Evolutionary conservation across 345 rosid species (phyloP).

Genomic region (Syzygium jambos): DNA sequence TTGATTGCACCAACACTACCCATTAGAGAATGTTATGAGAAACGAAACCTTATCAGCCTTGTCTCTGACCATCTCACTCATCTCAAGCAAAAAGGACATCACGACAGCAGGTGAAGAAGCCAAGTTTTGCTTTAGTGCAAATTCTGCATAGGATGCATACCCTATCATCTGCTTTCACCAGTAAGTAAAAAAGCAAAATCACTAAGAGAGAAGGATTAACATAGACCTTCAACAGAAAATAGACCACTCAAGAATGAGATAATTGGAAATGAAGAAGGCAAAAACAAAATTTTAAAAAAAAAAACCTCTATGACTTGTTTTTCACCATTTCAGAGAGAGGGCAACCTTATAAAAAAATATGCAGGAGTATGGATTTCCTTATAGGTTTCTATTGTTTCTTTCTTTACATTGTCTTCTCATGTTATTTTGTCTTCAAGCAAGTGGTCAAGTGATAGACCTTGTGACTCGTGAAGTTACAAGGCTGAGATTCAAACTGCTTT

Average conservation of each 20-base stretch:
- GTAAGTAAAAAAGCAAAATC: neutral
- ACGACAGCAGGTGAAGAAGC: constrained; percentile 79
- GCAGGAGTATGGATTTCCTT: neutral
- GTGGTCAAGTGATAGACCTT: neutral
- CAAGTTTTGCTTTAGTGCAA: constrained; percentile 58
- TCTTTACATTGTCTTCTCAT: neutral
- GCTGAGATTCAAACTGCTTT: neutral
- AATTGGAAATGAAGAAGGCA: neutral
- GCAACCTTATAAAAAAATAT: neutral
- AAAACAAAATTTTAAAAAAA: neutral
- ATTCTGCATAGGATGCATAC: constrained; percentile 67
- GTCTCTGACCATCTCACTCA: constrained; percentile 65
- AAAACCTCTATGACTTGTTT: neutral
- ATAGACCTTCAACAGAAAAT: neutral
- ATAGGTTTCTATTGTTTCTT: neutral
- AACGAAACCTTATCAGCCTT: constrained; percentile 67
- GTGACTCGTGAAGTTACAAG: neutral
- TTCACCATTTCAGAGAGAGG: neutral
- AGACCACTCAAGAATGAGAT: neutral
- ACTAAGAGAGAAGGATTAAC: neutral
- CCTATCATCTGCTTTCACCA: constrained; percentile 52
- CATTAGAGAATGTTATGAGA: neutral
- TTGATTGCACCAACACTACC: neutral
- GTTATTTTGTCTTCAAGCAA: neutral
- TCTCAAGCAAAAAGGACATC: constrained; percentile 65